Evolutionary conservation across 352 stramenopile genomes (phyloP).

Genomic region (Globisporangium alternatum): DNA sequence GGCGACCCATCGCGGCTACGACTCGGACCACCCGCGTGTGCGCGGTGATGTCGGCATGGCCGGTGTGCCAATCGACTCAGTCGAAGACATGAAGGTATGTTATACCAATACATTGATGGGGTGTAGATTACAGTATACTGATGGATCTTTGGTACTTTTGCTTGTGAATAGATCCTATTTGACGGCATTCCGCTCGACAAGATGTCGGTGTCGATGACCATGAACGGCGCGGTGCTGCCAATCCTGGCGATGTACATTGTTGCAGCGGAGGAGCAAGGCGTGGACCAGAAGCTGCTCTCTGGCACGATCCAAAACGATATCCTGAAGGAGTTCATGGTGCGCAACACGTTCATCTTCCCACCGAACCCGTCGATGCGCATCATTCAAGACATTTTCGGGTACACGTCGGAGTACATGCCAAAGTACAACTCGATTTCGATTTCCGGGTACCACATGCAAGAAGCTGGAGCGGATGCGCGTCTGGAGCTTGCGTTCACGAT

Average conservation of each 20-base stretch:
- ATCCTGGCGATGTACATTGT: conserved; percentile 97
- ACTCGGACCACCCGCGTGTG: conserved; percentile 95
- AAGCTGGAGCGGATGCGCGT: conserved; percentile 92
- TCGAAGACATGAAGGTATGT: conserved; percentile 93
- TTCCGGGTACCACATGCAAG: conserved; percentile 98
- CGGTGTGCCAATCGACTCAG: conserved; percentile 94
- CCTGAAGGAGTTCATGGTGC: conserved; percentile 96
- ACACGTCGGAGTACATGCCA: conserved; percentile 94
- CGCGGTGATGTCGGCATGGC: conserved; percentile 97
- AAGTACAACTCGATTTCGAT: conserved; percentile 98
- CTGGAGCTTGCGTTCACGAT: conserved; percentile 97
- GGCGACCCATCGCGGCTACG: conserved; percentile 97
- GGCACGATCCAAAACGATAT: conserved; percentile 95
- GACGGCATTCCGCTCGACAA: conserved; percentile 94
- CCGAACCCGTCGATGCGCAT: conserved; percentile 93
- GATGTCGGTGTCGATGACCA: conserved; percentile 98
- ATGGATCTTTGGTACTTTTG: neutral
- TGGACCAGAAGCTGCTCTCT: conserved; percentile 83
- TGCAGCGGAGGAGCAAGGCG: conserved; percentile 94
- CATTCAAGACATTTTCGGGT: conserved; percentile 97
- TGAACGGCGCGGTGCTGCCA: conserved; percentile 97
- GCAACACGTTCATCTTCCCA: conserved; percentile 99
- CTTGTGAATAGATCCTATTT: conserved; percentile 84
- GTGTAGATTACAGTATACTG: neutral
- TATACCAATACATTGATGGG: neutral